Conservation (phyloP, 2,329 filamentous ascomycete species). For the Cladobotryum mycophilum region DNA sequence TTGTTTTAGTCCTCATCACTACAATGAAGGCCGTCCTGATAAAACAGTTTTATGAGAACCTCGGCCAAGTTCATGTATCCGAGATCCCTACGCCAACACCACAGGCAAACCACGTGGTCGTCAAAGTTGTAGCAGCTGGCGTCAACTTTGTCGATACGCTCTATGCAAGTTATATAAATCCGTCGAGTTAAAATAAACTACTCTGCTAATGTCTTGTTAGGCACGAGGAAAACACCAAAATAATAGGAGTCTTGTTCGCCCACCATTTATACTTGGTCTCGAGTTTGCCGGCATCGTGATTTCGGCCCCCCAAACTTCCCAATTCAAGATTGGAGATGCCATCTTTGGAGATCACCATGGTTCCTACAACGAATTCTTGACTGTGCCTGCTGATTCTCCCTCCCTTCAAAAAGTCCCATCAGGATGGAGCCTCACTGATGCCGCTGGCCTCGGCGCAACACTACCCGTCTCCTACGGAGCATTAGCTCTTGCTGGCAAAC, state of each 20-base stretch:
- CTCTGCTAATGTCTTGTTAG: slow-evolving; percentile 15
- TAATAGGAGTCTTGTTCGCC: slow-evolving; percentile 47
- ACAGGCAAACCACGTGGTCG: slow-evolving; percentile 17
- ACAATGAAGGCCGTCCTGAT: slow-evolving; percentile 26
- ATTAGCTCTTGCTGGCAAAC: slow-evolving; percentile 33
- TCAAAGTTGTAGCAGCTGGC: slow-evolving; percentile 45
- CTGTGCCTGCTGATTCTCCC: slow-evolving; percentile 26
- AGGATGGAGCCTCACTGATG: slow-evolving; percentile 39
- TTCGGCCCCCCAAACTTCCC: slow-evolving; percentile 26
- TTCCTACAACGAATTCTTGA: slow-evolving; percentile 47
- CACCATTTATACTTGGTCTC: slow-evolving; percentile 54
- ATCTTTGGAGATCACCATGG: slow-evolving; percentile 50
- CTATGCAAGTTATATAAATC: slow-evolving; percentile 31
- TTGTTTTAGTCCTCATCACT: neutral
- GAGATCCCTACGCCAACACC: slow-evolving; percentile 17
- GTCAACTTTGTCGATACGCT: slow-evolving; percentile 57
- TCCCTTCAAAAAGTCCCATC: slow-evolving; percentile 38
- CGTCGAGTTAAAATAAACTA: neutral
- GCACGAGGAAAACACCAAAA: slow-evolving; percentile 55
- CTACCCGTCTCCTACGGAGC: slow-evolving; percentile 50
- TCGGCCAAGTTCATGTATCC: slow-evolving; percentile 21
- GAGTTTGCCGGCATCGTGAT: slow-evolving; percentile 53
- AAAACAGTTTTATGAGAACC: slow-evolving; percentile 17
- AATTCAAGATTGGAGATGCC: slow-evolving; percentile 39
- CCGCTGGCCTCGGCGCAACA: slow-evolving; percentile 47